Percentiles rank a stretch among this genome's conserved stretches.
Conservation (phyloP, 1,284 basidiomycete species). For the Coniferiporia sulphurascens region DNA sequence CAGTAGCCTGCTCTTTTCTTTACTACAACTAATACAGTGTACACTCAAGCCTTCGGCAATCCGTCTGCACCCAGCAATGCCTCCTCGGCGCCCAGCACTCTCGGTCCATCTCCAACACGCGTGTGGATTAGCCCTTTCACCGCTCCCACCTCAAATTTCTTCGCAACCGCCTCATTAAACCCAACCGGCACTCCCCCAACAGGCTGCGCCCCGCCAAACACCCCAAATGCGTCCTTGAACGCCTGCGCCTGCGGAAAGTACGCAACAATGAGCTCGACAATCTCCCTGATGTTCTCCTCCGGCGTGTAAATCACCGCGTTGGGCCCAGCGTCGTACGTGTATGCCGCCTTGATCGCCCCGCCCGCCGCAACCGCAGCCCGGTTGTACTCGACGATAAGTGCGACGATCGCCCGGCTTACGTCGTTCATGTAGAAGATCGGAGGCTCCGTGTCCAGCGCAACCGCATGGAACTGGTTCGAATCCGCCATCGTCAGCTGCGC, state of each 20-base stretch:
- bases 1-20: too few species aligned
- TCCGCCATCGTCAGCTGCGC: constrained; percentile 94
- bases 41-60: constrained; percentile 41
- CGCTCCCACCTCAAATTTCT: constrained; percentile 66
- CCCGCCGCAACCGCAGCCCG: constrained; percentile 64
- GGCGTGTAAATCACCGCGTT: constrained; percentile 97
- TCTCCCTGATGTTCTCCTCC: constrained; percentile 71
- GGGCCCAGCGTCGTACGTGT: constrained; percentile 98
- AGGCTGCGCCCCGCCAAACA: constrained; percentile 41
- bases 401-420: constrained; percentile 82
- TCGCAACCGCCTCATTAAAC: constrained; percentile 77
- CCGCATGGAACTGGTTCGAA: constrained; percentile 98
- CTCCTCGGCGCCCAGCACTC: constrained; percentile 53
- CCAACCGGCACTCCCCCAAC: constrained; percentile 52
- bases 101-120: constrained; percentile 85
- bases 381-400: constrained; percentile 91
- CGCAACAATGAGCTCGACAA: constrained; percentile 68
- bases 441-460: constrained; percentile 93
- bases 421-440: constrained; percentile 99
- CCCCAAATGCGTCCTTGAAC: constrained; percentile 72
- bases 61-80: constrained; percentile 53
- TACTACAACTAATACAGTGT: not conserved
- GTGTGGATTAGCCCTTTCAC: constrained; percentile 91
- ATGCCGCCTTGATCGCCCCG: constrained; percentile 78
- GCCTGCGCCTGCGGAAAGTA: constrained; percentile 80